phyloP scores from a whole-genome alignment of 78 protist genomes.

The Chrysochromulina tobinii region DNA sequence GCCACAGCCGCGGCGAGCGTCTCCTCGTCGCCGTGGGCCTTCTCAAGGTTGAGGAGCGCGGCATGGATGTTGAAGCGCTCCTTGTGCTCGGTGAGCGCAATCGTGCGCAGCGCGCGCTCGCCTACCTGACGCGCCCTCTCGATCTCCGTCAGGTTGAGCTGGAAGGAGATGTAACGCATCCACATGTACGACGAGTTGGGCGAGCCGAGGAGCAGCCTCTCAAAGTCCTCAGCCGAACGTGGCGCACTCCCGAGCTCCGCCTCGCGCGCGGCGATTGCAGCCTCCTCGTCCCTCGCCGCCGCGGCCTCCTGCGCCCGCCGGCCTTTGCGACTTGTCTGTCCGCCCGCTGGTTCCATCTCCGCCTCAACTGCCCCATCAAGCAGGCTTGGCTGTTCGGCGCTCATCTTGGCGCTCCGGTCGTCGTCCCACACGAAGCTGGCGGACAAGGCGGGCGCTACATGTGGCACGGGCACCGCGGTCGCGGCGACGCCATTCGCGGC shows the following conservation, averaged over 20 bases:
- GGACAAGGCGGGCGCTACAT: too few species aligned
- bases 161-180: constrained; percentile 89
- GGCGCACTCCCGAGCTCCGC: neutral
- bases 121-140: constrained; percentile 86
- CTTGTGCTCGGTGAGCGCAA: constrained; percentile 57
- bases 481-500: too few species aligned
- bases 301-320: neutral
- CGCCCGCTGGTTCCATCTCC: neutral
- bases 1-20: constrained; percentile 54
- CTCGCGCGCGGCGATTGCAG: neutral
- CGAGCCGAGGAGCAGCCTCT: constrained; percentile 79
- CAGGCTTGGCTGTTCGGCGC: too few species aligned
- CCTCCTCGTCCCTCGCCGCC: neutral
- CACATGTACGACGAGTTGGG: constrained; percentile 87
- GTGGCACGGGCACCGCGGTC: too few species aligned
- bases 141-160: constrained; percentile 62
- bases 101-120: constrained; percentile 81
- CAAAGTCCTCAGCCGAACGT: constrained; percentile 81
- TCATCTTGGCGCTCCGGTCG: neutral
- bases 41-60: constrained; percentile 90
- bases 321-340: neutral
- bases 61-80: constrained; percentile 84
- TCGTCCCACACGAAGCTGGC: neutral
- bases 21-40: constrained; percentile 72
- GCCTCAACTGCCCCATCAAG: neutral